These are phyloP conservation scores for Neonectria neomacrospora DNA, from an alignment of 2,329 filamentous ascomycete species.

Conservation along the genomic window DNA sequence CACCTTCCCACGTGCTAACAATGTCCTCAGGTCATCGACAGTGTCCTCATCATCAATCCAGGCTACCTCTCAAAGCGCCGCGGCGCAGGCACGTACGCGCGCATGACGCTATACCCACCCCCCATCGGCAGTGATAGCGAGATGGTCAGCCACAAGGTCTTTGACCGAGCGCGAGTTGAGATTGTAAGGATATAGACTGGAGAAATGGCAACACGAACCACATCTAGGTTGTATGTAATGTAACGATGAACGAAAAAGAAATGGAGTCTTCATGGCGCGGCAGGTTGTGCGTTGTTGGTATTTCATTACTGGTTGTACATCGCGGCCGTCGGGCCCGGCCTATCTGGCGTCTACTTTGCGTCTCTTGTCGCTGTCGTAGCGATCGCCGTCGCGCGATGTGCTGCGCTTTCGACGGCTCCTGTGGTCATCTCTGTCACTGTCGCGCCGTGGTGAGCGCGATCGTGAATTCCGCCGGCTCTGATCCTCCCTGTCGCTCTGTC, in stretches of 20 bases:
- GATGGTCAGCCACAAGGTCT: slow-evolving; percentile 79
- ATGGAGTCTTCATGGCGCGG: slow-evolving; percentile 20
- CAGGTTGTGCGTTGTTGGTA: slow-evolving; percentile 33
- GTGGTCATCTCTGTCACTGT: slow-evolving; percentile 57
- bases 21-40: slow-evolving; percentile 81
- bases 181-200: slow-evolving; percentile 77
- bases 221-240: slow-evolving; percentile 26
- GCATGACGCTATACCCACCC: slow-evolving; percentile 78
- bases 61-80: slow-evolving; percentile 86
- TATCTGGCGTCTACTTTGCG: slow-evolving; percentile 62
- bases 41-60: slow-evolving; percentile 90
- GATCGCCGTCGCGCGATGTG: slow-evolving; percentile 64
- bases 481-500: slow-evolving; percentile 41
- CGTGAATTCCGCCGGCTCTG: slow-evolving; percentile 53
- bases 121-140: slow-evolving; percentile 68
- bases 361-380: slow-evolving; percentile 69
- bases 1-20: slow-evolving; percentile 23
- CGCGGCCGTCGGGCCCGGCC: slow-evolving; percentile 21
- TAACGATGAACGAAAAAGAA: slow-evolving; percentile 39
- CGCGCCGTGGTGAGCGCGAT: slow-evolving; percentile 64
- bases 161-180: slow-evolving; percentile 86
- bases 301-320: slow-evolving; percentile 42
- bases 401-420: slow-evolving; percentile 66
- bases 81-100: slow-evolving; percentile 86
- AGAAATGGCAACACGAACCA: slow-evolving; percentile 7